A percentile compares a stretch with the other conserved stretches of the same genome.
phyloP scores from a whole-genome alignment of 2,329 filamentous ascomycete species.

The Arthroderma sp. region DNA sequence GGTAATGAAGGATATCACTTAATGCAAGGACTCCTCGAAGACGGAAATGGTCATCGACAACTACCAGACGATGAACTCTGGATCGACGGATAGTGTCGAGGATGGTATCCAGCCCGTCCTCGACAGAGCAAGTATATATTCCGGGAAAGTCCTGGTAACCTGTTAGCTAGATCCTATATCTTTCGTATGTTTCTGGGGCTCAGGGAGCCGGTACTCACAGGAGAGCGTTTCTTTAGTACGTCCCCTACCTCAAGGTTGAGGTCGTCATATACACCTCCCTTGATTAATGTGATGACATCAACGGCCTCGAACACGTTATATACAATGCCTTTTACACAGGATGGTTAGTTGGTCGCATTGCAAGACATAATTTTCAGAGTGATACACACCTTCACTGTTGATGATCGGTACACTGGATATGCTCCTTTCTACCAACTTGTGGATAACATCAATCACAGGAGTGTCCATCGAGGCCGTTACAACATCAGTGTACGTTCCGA shows the following conservation, averaged over 20 bases:
- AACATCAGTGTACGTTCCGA: constrained; percentile 74
- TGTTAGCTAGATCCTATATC: neutral
- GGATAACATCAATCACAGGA: constrained; percentile 86
- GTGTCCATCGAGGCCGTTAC: constrained; percentile 79
- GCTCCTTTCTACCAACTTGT: constrained; percentile 80
- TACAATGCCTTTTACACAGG: constrained; percentile 44
- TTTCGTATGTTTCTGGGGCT: neutral
- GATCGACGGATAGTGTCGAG: constrained; percentile 96
- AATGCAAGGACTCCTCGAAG: constrained; percentile 83
- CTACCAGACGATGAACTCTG: constrained; percentile 80
- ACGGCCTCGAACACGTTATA: constrained; percentile 97
- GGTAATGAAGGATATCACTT: constrained; percentile 93
- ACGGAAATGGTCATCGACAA: constrained; percentile 79
- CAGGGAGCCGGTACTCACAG: constrained; percentile 38
- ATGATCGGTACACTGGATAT: constrained; percentile 93
- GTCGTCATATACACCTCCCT: constrained; percentile 85
- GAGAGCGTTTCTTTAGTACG: constrained; percentile 70
- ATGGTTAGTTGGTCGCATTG: neutral
- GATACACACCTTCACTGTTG: constrained; percentile 47
- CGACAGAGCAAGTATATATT: constrained; percentile 88
- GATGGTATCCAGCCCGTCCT: constrained; percentile 86
- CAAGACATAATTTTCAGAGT: neutral
- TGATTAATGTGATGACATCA: constrained; percentile 92
- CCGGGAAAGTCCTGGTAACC: constrained; percentile 65
- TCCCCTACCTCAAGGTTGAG: constrained; percentile 77